phyloP scores from a whole-genome alignment of 345 rosid genomes.

The Excoecaria agallocha region DNA sequence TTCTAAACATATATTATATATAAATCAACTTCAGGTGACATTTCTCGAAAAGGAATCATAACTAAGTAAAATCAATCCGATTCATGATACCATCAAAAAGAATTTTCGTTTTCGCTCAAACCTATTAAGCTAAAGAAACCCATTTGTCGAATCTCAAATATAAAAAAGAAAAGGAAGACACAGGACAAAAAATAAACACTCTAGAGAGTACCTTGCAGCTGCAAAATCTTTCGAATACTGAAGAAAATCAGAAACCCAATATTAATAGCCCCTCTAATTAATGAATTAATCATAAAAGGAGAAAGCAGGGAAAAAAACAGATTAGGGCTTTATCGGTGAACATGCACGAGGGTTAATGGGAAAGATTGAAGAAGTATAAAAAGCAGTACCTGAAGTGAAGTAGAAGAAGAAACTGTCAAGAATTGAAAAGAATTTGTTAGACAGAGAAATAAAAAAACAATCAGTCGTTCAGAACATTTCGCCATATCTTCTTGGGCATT shows the following conservation, averaged over 20 bases:
- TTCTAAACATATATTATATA: conserved; percentile 21
- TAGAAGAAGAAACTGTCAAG: conserved; percentile 12
- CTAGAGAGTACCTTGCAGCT: conserved; percentile 37
- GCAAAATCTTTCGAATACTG: conserved; percentile 44
- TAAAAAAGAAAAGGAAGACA: background rate
- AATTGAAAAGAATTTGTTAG: conserved; percentile 9
- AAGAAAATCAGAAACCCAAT: conserved; percentile 10
- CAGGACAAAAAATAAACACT: too few relatives aligned
- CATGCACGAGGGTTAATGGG: conserved; percentile 9
- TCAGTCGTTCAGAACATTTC: conserved; percentile 10
- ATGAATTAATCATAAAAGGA: background rate
- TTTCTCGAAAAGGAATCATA: background rate
- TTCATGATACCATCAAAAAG: background rate
- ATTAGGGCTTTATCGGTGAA: background rate
- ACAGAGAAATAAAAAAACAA: conserved; percentile 24
- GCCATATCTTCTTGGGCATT: conserved; percentile 21
- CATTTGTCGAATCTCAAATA: background rate
- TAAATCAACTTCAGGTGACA: background rate
- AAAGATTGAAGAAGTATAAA: background rate
- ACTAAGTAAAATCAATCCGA: background rate
- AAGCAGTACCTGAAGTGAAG: conserved; percentile 56
- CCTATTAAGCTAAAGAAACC: conserved; percentile 4
- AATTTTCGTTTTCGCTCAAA: conserved; percentile 3
- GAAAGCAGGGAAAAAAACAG: background rate
- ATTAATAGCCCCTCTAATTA: background rate